Base-by-base conservation (phyloP, 225 moss, liverwort and hornwort species). In the Marchantia paleacea region DNA sequence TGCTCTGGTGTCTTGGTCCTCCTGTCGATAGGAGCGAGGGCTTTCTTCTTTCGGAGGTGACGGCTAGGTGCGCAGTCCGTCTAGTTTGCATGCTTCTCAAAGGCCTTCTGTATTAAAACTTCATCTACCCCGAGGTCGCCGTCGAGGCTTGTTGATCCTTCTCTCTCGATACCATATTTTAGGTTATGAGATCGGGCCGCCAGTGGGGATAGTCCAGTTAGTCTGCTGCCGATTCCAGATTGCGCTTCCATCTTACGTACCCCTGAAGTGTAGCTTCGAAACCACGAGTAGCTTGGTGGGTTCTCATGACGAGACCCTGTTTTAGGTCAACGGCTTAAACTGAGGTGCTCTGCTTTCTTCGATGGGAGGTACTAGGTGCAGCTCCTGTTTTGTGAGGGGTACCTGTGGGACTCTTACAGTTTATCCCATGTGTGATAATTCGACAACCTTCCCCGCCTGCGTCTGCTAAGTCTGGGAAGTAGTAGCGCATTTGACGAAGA, bases 321-420 rank as follows among this genome's bases (percentile, higher is more conserved):
- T 57, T 75, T 55, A 26, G 9, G 52, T 73, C 4, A 39, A 47
- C 60, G 28, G 14, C 55, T 18, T 20, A 80, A 57, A 57, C 24
- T 60, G 22, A 53, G 25, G 68, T 71, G 28, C 55, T 71, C 25
- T 53, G 54, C 26, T 70, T 80, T 55, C 16, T 61, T 78, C 78
- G 60, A 86, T 83, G 83, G 83, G 75, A 63, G 72, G 66, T 18
- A n/a, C 24, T 67, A 60, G 67, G n/a, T 75, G 47, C 31, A 81
- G 83, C 50, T 75, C 51, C 50, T 22, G 72, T 50, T 24, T 73
- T 39, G 83, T 81, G 79, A 86, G 83, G 81, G 81, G 83, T 55
- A 79, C 81, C 28, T 80, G 64, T 30, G 83, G 75, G 20, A 81
- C 25, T 8, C 86, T 86, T 25, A 75, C 74, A 26, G 83, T 83